These are phyloP conservation scores for Claviceps quebecensis DNA, from an alignment of 2,329 filamentous ascomycete genomes.

Conservation along the genomic window DNA sequence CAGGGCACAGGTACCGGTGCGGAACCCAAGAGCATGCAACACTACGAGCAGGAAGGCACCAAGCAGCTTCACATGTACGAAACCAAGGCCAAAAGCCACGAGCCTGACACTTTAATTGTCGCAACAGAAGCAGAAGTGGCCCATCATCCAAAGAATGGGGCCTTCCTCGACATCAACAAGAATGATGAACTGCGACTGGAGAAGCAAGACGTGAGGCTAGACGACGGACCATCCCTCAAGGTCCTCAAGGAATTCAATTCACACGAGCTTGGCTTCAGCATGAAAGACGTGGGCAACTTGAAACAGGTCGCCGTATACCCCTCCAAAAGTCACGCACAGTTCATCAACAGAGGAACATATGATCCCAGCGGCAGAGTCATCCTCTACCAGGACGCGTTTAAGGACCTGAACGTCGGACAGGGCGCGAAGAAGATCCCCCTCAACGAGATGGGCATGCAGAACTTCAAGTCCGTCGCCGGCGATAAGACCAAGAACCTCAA, in stretches of 20 bases:
- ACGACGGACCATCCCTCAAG: not conserved
- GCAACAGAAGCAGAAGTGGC: not conserved
- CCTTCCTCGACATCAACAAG: not conserved
- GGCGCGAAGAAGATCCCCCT: not conserved
- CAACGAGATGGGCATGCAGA: constrained; percentile 2
- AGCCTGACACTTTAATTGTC: not conserved
- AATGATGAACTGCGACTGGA: not conserved
- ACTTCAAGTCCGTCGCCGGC: not conserved
- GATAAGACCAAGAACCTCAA: not conserved
- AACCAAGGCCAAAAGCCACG: not conserved
- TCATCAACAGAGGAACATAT: constrained; percentile 1
- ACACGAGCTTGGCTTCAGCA: not conserved
- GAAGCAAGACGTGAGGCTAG: not conserved
- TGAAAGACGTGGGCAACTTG: not conserved
- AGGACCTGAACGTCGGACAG: not conserved
- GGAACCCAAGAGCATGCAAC: not conserved
- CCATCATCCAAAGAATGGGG: not conserved
- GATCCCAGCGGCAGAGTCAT: not conserved
- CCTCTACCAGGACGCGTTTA: not conserved
- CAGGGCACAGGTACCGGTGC: not conserved
- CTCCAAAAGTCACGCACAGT: not conserved
- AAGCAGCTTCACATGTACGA: not conserved
- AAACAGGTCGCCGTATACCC: not conserved
- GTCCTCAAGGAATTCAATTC: not conserved
- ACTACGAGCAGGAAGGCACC: not conserved